These are phyloP conservation scores for Pistacia vera DNA, from an alignment of 345 rosid species.

Conservation along the genomic window DNA sequence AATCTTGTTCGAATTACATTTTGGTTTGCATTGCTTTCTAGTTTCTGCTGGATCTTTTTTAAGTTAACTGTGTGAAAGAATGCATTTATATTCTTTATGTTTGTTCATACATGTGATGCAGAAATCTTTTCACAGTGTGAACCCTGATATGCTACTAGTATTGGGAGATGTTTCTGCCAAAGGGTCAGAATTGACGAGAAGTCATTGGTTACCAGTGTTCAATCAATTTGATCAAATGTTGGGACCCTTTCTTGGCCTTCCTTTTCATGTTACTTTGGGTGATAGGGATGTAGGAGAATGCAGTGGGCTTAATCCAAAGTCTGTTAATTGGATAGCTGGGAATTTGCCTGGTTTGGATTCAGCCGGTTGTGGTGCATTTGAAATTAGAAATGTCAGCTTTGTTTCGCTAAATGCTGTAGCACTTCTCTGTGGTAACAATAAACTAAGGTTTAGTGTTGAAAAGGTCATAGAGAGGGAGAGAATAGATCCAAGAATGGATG, in stretches of 20 bases:
- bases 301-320: conserved; percentile 35
- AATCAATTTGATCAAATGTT: conserved; percentile 43
- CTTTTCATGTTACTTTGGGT: conserved; percentile 61
- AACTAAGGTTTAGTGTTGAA: conserved; percentile 51
- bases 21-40: not conserved
- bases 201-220: conserved; percentile 50
- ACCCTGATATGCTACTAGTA: conserved; percentile 67
- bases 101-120: conserved; percentile 25
- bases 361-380: conserved; percentile 61
- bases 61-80: not conserved
- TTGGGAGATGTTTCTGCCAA: conserved; percentile 62
- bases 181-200: conserved; percentile 42
- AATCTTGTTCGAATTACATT: too few species aligned
- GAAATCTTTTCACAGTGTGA: conserved; percentile 58
- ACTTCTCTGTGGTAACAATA: conserved; percentile 50
- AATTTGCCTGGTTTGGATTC: conserved; percentile 63
- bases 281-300: conserved; percentile 67
- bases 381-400: conserved; percentile 58
- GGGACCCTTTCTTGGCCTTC: conserved; percentile 51
- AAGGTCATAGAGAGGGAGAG: conserved; percentile 59
- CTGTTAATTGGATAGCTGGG: conserved; percentile 49
- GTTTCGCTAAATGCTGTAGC: conserved; percentile 63
- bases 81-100: not conserved
- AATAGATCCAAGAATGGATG: conserved; percentile 30
- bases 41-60: not conserved